A percentile compares a stretch with the other conserved stretches of the same genome.
Evolutionary conservation across 2,329 filamentous ascomycete genomes (phyloP).

Genomic region (Exophiala alcalophila): DNA sequence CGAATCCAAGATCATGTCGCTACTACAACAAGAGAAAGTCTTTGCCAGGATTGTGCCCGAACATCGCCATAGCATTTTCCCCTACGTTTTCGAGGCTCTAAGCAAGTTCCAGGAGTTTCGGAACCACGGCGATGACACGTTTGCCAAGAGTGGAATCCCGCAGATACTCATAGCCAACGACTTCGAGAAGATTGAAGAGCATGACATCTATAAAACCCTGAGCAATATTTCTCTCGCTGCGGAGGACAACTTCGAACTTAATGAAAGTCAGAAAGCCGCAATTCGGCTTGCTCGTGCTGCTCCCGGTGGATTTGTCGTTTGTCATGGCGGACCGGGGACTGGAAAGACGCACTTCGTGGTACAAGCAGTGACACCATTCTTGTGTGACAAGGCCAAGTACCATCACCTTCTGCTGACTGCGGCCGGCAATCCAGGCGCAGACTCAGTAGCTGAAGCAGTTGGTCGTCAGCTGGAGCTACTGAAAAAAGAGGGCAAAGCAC

Average conservation of each 20-base stretch:
- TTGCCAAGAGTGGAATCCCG: not conserved
- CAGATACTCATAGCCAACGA: not conserved
- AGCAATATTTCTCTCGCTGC: constrained; percentile 5
- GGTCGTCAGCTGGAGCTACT: not conserved
- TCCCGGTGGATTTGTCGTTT: constrained; percentile 14
- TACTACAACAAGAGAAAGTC: not conserved
- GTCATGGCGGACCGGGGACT: constrained; percentile 16
- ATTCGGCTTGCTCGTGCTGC: constrained; percentile 7
- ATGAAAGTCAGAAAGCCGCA: constrained; percentile 14
- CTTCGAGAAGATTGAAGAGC: not conserved
- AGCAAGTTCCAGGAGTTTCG: no score
- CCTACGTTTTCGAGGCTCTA: constrained; percentile 4
- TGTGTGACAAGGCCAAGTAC: not conserved
- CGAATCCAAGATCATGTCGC: not conserved
- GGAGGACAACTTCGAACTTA: constrained; percentile 10
- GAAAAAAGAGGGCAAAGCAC: no score
- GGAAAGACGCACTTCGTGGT: constrained; percentile 19
- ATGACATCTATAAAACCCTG: constrained; percentile 11
- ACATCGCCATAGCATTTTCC: constrained; percentile 5
- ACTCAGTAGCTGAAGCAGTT: constrained; percentile 10
- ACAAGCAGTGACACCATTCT: constrained; percentile 12
- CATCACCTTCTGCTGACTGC: constrained; percentile 13
- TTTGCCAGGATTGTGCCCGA: constrained; percentile 3
- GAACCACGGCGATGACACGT: no score
- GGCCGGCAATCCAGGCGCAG: constrained; percentile 5